Evolutionary conservation across 2,329 filamentous ascomycete species (phyloP).

Genomic region (Arthroderma sp.): DNA sequence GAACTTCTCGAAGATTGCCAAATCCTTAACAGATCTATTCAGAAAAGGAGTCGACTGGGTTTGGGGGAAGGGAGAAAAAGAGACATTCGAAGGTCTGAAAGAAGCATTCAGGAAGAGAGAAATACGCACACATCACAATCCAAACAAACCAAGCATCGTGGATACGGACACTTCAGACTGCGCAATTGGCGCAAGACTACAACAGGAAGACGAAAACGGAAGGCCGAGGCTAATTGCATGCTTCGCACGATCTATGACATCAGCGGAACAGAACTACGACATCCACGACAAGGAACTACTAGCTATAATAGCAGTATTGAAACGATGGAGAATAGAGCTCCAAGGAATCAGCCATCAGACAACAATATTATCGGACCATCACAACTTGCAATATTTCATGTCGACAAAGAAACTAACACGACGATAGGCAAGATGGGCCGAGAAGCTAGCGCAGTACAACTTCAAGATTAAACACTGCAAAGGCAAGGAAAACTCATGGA

Average conservation of each 20-base stretch:
- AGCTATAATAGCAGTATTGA: not conserved
- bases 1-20: constrained; percentile 10
- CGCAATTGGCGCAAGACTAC: not conserved
- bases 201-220: not conserved
- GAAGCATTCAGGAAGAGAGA: not conserved
- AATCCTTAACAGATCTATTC: not conserved
- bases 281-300: constrained; percentile 4
- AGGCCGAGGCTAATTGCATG: not conserved
- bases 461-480: constrained; percentile 3
- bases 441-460: constrained; percentile 1
- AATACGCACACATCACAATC: not conserved
- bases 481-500: constrained; percentile 3
- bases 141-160: not conserved
- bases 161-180: not conserved
- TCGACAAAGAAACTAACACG: constrained; percentile 1
- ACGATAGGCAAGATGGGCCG: constrained; percentile 2
- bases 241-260: constrained; percentile 3
- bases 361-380: constrained; percentile 16
- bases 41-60: not conserved
- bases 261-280: constrained; percentile 2
- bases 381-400: constrained; percentile 18
- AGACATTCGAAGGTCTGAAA: not conserved
- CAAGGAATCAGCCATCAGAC: constrained; percentile 4
- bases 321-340: not conserved
- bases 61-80: not conserved